Evolutionary conservation across 768 basidiomycete genomes (phyloP).

Genomic region (Crassisporium funariophilum): DNA sequence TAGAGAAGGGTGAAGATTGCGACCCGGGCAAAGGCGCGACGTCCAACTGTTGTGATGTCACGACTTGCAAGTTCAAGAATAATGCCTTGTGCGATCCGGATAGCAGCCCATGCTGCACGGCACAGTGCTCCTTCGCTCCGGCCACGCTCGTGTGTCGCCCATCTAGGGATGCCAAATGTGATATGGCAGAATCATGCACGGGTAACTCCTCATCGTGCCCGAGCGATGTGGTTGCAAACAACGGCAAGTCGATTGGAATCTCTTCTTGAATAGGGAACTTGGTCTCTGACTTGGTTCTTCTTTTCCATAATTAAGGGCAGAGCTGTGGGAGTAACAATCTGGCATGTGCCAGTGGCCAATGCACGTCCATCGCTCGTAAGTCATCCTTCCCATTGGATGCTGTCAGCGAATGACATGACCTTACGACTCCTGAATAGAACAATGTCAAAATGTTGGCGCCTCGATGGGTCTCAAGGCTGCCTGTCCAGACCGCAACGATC

Average conservation of each 20-base stretch:
- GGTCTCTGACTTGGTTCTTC: slow-evolving; percentile 14
- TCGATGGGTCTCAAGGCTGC: slow-evolving; percentile 69
- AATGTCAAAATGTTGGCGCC: slow-evolving; percentile 75
- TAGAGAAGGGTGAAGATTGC: slow-evolving; percentile 83
- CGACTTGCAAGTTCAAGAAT: slow-evolving; percentile 72
- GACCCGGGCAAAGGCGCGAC: slow-evolving; percentile 69
- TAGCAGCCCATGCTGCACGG: slow-evolving; percentile 76
- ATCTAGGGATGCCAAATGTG: slow-evolving; percentile 65
- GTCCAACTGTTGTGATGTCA: slow-evolving; percentile 72
- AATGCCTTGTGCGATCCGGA: slow-evolving; percentile 79
- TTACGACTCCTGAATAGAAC: slow-evolving; percentile 43
- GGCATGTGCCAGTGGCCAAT: slow-evolving; percentile 76
- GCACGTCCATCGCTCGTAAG: slow-evolving; percentile 73
- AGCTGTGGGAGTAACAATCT: slow-evolving; percentile 66
- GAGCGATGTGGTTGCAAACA: slow-evolving; percentile 55
- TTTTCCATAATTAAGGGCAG: slow-evolving; percentile 43
- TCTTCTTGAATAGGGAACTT: slow-evolving; percentile 5
- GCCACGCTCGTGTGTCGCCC: slow-evolving; percentile 71
- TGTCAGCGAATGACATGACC: slow-evolving; percentile 7
- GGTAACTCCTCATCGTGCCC: slow-evolving; percentile 78
- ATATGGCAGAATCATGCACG: slow-evolving; percentile 72
- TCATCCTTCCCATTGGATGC: slow-evolving; percentile 20
- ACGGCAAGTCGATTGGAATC: slow-evolving; percentile 50
- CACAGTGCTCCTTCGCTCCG: slow-evolving; percentile 69
- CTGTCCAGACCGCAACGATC: slow-evolving; percentile 66